Evolutionary conservation across 306 rosid species (phyloP), one percentile per base, ranked within the genome.

Genomic region (Citrullus amarus): DNA sequence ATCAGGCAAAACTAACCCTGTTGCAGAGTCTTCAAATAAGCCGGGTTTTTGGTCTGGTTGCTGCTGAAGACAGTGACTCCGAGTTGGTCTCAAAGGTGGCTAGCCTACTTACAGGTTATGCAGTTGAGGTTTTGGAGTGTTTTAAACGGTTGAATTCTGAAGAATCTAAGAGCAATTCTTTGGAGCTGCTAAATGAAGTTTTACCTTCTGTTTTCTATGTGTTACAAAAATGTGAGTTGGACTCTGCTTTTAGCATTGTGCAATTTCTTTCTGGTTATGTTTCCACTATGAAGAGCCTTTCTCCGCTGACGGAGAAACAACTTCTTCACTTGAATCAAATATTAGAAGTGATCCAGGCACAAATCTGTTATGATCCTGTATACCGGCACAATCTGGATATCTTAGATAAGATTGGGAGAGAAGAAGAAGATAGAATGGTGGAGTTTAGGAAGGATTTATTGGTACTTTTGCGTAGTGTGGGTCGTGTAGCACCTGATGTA

Each of bases 391-490:
- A 86, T 87, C 96, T 95, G 36, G 91, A 91, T 76, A 78, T 83
- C 50, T 80, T 88, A 87, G 97, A 95, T 82, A 95, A 90, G 91
- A 83, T 91, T 82, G 99, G 99, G 80, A 86, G 78, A 81, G 99
- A 95, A 82, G 97, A 95, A 85, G 97, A 95, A 83, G 96, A 87
- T 79, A 91, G 97, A 82, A 91, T 92, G 97, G 84, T 57, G 70
- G 97, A 92, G 83, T 90, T 89, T 69, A 88, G 99, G 81, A 95
- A 91, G 85, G 99, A 95, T 82, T 89, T 95, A 63, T 88, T 95
- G 79, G 97, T 95, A 78, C 88, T 88, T 57, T 80, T 88, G 20
- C 88, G 92, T 38, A 68, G 60, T 61, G 90, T 88, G 63, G 88
- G 88, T 36, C 90, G 90, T 79, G 90, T 88, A 30, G 92, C 97